Conservation (phyloP, 2,329 filamentous ascomycete species). For the Aspergillus novoparasiticus region DNA sequence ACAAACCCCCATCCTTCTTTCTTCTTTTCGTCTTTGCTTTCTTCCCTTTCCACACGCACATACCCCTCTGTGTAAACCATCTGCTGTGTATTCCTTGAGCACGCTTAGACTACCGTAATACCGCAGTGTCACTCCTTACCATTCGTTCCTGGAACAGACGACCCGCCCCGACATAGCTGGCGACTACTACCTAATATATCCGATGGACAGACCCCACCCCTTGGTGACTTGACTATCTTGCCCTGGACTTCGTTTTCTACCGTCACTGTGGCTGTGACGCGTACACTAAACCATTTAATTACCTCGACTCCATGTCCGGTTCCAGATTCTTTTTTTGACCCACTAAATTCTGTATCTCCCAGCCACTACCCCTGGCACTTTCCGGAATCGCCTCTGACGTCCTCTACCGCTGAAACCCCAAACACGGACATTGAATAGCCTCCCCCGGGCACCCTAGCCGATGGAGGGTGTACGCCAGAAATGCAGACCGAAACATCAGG, state of each 20-base stretch:
- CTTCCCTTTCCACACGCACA: background rate
- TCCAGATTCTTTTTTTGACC: background rate
- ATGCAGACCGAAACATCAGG: constrained; percentile 91
- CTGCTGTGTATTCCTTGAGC: background rate
- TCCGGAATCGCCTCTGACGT: background rate
- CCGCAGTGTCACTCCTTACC: background rate
- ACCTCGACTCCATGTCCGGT: background rate
- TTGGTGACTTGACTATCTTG: constrained; percentile 12
- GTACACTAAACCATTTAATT: background rate
- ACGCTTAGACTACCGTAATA: background rate
- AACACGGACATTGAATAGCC: constrained; percentile 7
- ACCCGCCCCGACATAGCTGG: constrained; percentile 4
- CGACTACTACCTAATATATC: constrained; percentile 6
- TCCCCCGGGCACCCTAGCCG: constrained; percentile 15
- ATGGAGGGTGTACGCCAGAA: constrained; percentile 64
- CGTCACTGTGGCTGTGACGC: background rate
- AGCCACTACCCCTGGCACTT: constrained; percentile 1
- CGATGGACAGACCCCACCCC: constrained; percentile 19
- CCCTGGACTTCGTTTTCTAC: constrained; percentile 3
- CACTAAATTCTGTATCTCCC: background rate
- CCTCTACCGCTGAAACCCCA: background rate
- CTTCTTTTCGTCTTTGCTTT: constrained; percentile 3
- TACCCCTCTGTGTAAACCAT: background rate
- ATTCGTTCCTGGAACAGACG: constrained; percentile 10
- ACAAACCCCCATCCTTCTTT: constrained; percentile 11